Evolutionary conservation across 257 asterid genomes (phyloP).

Genomic region (Ehretia macrophylla): DNA sequence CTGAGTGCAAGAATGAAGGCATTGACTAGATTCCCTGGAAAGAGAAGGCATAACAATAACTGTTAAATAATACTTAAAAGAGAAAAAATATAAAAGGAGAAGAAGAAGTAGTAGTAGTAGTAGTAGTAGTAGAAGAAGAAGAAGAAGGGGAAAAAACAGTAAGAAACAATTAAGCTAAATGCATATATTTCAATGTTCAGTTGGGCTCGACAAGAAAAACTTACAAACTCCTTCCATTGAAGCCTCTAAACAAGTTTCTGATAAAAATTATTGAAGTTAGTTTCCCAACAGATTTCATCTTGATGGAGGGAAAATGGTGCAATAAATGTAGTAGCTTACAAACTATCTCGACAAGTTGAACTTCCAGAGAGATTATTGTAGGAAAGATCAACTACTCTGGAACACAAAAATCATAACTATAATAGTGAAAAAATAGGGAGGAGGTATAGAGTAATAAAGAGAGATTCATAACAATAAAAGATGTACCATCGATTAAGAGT

Average conservation of each 20-base stretch:
- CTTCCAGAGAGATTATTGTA: conserved; percentile 43
- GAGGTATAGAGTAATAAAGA: not conserved
- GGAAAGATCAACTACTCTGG: conserved; percentile 54
- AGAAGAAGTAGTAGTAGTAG: too few relatives aligned
- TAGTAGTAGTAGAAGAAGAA: not conserved
- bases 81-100: not conserved
- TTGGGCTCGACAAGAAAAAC: conserved; percentile 4
- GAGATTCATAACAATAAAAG: not conserved
- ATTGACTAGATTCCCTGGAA: not conserved
- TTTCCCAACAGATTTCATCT: not conserved
- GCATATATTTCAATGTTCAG: too few relatives aligned
- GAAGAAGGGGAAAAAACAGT: not conserved
- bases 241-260: conserved; percentile 66
- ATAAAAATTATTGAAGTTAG: conserved; percentile 4
- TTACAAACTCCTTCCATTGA: conserved; percentile 32
- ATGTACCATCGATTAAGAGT: not conserved
- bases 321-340: conserved; percentile 27
- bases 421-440: not conserved
- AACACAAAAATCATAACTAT: conserved; percentile 2
- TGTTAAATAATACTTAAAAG: not conserved
- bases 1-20: conserved; percentile 1
- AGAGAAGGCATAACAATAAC: too few relatives aligned
- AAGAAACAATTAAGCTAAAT: not conserved
- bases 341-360: conserved; percentile 35
- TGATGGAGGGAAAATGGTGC: conserved; percentile 2